A percentile compares a stretch with the other conserved stretches of the same genome.
Conservation (phyloP, 2,329 filamentous ascomycete genomes). For the Diaporthe destruens region DNA sequence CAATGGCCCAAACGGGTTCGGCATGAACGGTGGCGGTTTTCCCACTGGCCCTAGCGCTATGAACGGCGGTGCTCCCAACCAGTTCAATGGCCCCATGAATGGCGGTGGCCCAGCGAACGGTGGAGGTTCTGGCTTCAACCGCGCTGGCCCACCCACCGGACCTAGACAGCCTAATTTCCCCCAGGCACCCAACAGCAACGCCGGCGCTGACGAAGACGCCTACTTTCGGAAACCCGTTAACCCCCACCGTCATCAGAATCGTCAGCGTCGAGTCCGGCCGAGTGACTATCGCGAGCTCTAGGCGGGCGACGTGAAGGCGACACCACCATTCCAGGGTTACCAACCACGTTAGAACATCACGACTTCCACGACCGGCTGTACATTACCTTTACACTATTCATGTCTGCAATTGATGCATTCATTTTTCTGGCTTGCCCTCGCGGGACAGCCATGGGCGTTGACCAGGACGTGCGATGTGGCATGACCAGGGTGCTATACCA, state of each 20-base stretch:
- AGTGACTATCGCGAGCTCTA: slow-evolving; percentile 91
- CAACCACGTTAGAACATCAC: slow-evolving; percentile 17
- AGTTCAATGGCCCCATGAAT: slow-evolving; percentile 48
- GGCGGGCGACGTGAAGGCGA: slow-evolving; percentile 43
- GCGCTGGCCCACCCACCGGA: slow-evolving; percentile 41
- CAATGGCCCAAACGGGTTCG: slow-evolving; percentile 49
- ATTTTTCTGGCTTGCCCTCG: neutral
- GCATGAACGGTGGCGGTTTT: slow-evolving; percentile 47
- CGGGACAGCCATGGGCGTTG: slow-evolving; percentile 15
- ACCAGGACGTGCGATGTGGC: neutral
- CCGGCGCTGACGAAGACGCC: slow-evolving; percentile 78
- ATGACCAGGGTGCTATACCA: neutral
- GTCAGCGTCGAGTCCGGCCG: slow-evolving; percentile 82
- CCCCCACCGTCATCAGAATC: slow-evolving; percentile 88
- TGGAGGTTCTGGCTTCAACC: slow-evolving; percentile 47
- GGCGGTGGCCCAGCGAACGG: slow-evolving; percentile 48
- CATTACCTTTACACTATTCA: neutral
- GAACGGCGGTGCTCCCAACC: slow-evolving; percentile 48
- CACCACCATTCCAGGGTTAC: slow-evolving; percentile 28
- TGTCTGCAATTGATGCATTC: neutral
- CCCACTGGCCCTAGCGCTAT: slow-evolving; percentile 45
- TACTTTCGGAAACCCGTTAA: slow-evolving; percentile 98
- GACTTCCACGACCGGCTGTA: slow-evolving; percentile 9
- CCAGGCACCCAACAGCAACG: slow-evolving; percentile 49
- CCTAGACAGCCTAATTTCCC: slow-evolving; percentile 40